These are phyloP conservation scores for Penicillium goetzii DNA, from an alignment of 495 filamentous ascomycete genomes.

Conservation along the genomic window DNA sequence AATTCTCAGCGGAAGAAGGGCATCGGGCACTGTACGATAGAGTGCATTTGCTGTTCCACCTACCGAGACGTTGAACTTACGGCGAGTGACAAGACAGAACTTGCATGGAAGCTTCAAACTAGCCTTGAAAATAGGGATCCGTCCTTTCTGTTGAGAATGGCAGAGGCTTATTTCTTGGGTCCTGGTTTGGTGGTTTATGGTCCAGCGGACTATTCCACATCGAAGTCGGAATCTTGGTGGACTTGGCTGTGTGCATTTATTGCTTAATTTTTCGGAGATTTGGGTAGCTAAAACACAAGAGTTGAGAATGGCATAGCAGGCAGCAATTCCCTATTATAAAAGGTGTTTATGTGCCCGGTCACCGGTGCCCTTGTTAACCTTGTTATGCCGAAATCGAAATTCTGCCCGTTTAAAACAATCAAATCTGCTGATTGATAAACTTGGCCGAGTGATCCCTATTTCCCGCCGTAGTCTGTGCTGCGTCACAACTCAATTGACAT, in stretches of 20 bases:
- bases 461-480: no score
- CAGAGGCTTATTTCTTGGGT: conserved; percentile 1
- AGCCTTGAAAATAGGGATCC: background rate
- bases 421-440: no score
- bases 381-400: no score
- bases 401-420: no score
- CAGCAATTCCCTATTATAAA: background rate
- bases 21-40: conserved; percentile 11
- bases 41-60: conserved; percentile 13
- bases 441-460: no score
- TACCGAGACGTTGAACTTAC: background rate
- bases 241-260: background rate
- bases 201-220: background rate
- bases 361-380: background rate
- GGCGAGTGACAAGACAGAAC: background rate
- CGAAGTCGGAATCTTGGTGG: background rate
- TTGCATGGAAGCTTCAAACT: background rate
- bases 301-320: background rate
- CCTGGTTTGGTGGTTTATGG: background rate
- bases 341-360: background rate
- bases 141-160: background rate
- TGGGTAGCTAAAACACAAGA: no score
- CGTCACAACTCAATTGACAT: no score
- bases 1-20: background rate
- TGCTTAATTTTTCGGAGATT: background rate